A percentile compares a stretch with the other conserved stretches of the same genome.
Conservation (phyloP, 768 basidiomycete species). For the Auriculariales sp. region DNA sequence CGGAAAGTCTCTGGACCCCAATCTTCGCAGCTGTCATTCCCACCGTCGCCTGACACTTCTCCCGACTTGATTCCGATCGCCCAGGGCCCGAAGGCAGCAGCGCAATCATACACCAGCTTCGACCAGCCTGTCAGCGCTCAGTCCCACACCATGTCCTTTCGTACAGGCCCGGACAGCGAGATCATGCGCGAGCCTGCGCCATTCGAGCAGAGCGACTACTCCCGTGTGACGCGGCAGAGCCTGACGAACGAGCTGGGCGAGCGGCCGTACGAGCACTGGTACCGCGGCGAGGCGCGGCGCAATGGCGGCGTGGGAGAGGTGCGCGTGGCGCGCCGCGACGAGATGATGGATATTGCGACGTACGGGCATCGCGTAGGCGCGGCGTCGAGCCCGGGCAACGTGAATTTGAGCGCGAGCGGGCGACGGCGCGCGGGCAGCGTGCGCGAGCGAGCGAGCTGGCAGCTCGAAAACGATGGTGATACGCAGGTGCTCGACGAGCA, state of each 20-base stretch:
- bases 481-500: constrained; percentile 59
- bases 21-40: constrained; percentile 1
- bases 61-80: constrained; percentile 4
- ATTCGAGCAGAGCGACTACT: constrained; percentile 2
- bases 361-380: constrained; percentile 52
- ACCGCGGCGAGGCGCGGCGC: constrained; percentile 70
- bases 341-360: constrained; percentile 82
- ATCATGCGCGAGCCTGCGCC: constrained; percentile 6
- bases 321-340: constrained; percentile 54
- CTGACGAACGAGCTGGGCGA: constrained; percentile 48
- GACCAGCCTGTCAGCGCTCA: background rate
- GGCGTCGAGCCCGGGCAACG: constrained; percentile 13
- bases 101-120: background rate
- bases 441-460: constrained; percentile 46
- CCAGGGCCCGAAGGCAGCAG: background rate
- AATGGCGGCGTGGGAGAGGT: constrained; percentile 85
- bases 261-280: constrained; percentile 80
- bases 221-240: background rate
- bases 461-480: constrained; percentile 39
- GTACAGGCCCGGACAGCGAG: background rate
- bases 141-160: background rate
- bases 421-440: constrained; percentile 13
- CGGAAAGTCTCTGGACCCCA: background rate
- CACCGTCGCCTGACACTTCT: constrained; percentile 7
- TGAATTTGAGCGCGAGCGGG: constrained; percentile 14